phyloP scores from a whole-genome alignment of 2,329 filamentous ascomycete genomes.

The Coniella lustricola region DNA sequence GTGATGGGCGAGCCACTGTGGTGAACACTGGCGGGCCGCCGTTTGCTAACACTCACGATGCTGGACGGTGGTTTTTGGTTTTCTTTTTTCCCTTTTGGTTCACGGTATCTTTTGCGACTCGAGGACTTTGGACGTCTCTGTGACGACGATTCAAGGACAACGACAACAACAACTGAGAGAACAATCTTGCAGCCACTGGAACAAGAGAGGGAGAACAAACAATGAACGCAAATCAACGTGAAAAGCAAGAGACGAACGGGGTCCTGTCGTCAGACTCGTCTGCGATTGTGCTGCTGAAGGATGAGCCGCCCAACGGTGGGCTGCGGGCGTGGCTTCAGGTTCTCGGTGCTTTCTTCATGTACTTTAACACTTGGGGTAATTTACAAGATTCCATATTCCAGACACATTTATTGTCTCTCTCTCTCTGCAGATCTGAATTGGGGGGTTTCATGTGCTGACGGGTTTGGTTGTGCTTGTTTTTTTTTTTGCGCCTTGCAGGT shows the following conservation, averaged over 20 bases:
- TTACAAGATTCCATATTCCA: not conserved
- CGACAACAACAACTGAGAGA: too few species aligned
- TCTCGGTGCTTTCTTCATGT: conserved; percentile 42
- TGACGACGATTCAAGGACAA: too few species aligned
- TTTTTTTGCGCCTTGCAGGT: not conserved
- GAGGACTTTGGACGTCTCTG: too few species aligned
- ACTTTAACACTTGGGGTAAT: conserved; percentile 46
- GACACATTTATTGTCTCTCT: too few species aligned
- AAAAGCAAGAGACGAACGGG: not conserved
- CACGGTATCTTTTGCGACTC: too few species aligned
- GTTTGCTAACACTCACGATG: too few species aligned
- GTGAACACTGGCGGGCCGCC: too few species aligned
- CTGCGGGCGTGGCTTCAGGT: conserved; percentile 46
- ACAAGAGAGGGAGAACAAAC: not conserved
- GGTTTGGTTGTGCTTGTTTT: not conserved
- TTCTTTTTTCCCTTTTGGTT: too few species aligned
- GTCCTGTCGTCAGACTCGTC: conserved; percentile 14
- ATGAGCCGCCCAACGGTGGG: conserved; percentile 10
- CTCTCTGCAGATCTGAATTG: too few species aligned
- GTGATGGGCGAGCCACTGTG: too few species aligned
- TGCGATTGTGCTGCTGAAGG: conserved; percentile 3
- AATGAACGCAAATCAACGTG: conserved; percentile 1
- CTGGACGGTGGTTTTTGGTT: too few species aligned
- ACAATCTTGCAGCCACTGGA: not conserved
- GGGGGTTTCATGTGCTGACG: not conserved